Evolutionary conservation across 805 yeast genomes (phyloP).

Genomic region (Cyberlindnera mycetangii): DNA sequence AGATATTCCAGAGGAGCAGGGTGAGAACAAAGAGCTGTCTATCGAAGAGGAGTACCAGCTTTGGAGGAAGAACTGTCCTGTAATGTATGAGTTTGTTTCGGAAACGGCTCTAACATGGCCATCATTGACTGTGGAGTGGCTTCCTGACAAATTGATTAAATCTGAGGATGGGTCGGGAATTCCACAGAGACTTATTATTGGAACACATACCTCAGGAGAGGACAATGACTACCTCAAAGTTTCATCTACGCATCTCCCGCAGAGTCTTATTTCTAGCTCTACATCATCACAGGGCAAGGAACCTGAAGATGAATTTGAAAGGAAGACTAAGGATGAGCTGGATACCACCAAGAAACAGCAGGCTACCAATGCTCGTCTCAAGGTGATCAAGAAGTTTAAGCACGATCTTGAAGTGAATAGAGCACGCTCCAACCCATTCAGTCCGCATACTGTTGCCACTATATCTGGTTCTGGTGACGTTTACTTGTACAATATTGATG

Average conservation of each 20-base stretch:
- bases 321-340: slow-evolving; percentile 9
- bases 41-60: slow-evolving; percentile 61
- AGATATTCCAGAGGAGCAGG: slow-evolving; percentile 15
- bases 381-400: slow-evolving; percentile 55
- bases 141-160: slow-evolving; percentile 40
- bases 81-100: slow-evolving; percentile 78
- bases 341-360: slow-evolving; percentile 20
- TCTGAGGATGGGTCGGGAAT: slow-evolving; percentile 26
- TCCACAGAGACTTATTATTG: slow-evolving; percentile 54
- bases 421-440: slow-evolving; percentile 68
- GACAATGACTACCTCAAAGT: slow-evolving; percentile 65
- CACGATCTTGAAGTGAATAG: slow-evolving; percentile 69
- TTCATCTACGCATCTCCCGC: slow-evolving; percentile 59
- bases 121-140: slow-evolving; percentile 74
- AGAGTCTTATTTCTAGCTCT: slow-evolving; percentile 30
- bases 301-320: slow-evolving; percentile 21
- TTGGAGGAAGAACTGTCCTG: slow-evolving; percentile 79
- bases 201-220: slow-evolving; percentile 73
- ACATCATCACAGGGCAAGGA: slow-evolving; percentile 21
- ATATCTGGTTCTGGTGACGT: slow-evolving; percentile 67
- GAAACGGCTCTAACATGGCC: slow-evolving; percentile 85
- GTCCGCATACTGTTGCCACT: slow-evolving; percentile 53
- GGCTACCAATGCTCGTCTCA: slow-evolving; percentile 50
- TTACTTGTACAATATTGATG: slow-evolving; percentile 42
- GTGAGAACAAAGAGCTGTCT: slow-evolving; percentile 29